Conservation (phyloP, 1,284 basidiomycete species). For the Gymnopus androsaceus region DNA sequence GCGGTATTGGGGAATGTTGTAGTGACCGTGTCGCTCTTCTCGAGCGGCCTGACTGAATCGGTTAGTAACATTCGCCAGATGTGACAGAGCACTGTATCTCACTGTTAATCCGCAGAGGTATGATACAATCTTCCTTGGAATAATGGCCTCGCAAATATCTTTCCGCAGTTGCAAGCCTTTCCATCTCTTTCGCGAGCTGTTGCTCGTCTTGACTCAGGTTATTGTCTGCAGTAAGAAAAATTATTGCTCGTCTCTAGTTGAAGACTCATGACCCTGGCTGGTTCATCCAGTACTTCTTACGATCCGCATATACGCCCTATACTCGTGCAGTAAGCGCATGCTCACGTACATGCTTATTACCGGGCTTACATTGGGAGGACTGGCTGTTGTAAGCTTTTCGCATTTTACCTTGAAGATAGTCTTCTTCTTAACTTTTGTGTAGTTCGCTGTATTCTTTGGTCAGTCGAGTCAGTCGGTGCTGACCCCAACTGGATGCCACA, state of each 20-base stretch:
- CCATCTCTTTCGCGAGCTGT: slow-evolving; percentile 8
- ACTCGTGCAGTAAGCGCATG: slow-evolving; percentile 8
- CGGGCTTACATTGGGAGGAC: slow-evolving; percentile 2
- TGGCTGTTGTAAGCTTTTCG: slow-evolving; percentile 5
- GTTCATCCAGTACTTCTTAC: slow-evolving; percentile 10
- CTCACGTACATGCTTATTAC: slow-evolving; percentile 7
- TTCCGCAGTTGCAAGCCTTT: slow-evolving; percentile 8
- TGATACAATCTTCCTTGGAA: neutral
- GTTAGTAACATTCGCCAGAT: neutral
- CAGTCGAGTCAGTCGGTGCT: slow-evolving; percentile 2
- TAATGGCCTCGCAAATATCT: neutral
- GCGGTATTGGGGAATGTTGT: slow-evolving; percentile 6
- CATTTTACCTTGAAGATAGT: no score
- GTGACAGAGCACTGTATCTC: neutral
- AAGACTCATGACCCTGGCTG: neutral
- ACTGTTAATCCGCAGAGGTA: slow-evolving; percentile 5
- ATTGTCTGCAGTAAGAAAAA: slow-evolving; percentile 11
- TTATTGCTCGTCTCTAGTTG: neutral
- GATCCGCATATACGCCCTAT: slow-evolving; percentile 13
- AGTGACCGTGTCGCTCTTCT: slow-evolving; percentile 9
- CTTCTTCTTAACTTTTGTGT: neutral
- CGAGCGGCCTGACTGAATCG: slow-evolving; percentile 1
- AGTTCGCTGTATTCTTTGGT: slow-evolving; percentile 15
- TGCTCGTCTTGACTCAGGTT: slow-evolving; percentile 14
- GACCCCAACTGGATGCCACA: slow-evolving; percentile 11